phyloP scores from a whole-genome alignment of 1,139 yeast species.

The Lodderomyces jiufengensis region DNA sequence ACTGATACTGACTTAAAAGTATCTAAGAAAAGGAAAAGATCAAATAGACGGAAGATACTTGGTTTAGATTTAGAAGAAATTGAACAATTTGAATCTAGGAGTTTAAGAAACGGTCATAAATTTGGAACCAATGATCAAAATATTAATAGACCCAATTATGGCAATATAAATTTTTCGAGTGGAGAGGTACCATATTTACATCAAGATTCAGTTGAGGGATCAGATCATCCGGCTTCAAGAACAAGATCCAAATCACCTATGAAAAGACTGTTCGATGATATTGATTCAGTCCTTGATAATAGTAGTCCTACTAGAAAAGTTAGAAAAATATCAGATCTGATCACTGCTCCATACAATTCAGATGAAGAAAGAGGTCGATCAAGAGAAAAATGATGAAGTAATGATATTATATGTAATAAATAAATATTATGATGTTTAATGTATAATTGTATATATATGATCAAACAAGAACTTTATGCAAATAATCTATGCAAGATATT shows the following conservation, averaged over 20 bases:
- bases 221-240: slow-evolving; percentile 35
- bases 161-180: not conserved
- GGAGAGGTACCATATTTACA: not conserved
- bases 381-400: slow-evolving; percentile 4
- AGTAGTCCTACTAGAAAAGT: slow-evolving; percentile 15
- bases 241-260: slow-evolving; percentile 44
- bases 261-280: slow-evolving; percentile 30
- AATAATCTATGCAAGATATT: slow-evolving; percentile 23
- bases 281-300: slow-evolving; percentile 17
- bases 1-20: too few relatives aligned
- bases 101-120: slow-evolving; percentile 22
- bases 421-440: not conserved
- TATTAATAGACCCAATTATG: slow-evolving; percentile 2
- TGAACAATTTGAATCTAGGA: slow-evolving; percentile 19
- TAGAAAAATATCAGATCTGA: slow-evolving; percentile 9
- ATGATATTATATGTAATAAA: not conserved
- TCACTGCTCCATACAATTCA: slow-evolving; percentile 6
- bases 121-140: slow-evolving; percentile 14
- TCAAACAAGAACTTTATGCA: not conserved
- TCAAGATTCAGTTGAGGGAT: not conserved
- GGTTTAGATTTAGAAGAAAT: slow-evolving; percentile 23
- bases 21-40: too few relatives aligned
- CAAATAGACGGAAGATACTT: slow-evolving; percentile 12
- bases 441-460: not conserved
- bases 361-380: slow-evolving; percentile 16